Evolutionary conservation across 2,329 filamentous ascomycete genomes (phyloP).

Genomic region (Macrophomina phaseolina): DNA sequence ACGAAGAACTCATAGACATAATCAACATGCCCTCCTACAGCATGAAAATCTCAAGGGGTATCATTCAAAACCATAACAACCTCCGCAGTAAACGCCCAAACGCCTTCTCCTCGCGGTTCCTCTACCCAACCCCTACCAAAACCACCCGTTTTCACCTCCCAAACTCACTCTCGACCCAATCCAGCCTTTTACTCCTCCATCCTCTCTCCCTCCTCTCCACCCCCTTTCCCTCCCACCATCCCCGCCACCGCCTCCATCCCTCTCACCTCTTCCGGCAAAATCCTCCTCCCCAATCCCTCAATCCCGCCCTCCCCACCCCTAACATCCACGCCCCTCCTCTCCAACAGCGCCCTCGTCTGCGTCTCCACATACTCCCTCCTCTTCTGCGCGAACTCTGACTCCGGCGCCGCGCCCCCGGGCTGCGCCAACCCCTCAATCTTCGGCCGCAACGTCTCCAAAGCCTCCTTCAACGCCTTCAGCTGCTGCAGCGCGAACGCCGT

Average conservation of each 20-base stretch:
- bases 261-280: constrained; percentile 43
- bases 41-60: neutral
- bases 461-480: constrained; percentile 74
- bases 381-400: constrained; percentile 65
- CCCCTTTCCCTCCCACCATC: neutral
- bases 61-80: neutral
- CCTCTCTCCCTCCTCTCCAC: neutral
- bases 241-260: constrained; percentile 42
- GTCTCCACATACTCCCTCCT: constrained; percentile 76
- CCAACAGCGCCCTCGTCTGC: constrained; percentile 68
- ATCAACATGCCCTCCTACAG: neutral
- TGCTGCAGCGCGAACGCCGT: constrained; percentile 82
- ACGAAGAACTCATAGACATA: too few relatives aligned
- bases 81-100: constrained; percentile 3
- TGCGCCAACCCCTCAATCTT: constrained; percentile 59
- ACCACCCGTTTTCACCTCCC: too few relatives aligned
- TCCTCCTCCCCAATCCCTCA: constrained; percentile 34
- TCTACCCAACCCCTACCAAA: neutral
- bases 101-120: neutral
- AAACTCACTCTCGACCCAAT: neutral
- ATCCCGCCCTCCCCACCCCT: constrained; percentile 37
- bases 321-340: constrained; percentile 70
- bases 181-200: constrained; percentile 16
- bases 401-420: constrained; percentile 30
- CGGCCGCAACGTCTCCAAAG: constrained; percentile 71